Conservation (phyloP, 108 stramenopile species). For the Fistulifera solaris region DNA sequence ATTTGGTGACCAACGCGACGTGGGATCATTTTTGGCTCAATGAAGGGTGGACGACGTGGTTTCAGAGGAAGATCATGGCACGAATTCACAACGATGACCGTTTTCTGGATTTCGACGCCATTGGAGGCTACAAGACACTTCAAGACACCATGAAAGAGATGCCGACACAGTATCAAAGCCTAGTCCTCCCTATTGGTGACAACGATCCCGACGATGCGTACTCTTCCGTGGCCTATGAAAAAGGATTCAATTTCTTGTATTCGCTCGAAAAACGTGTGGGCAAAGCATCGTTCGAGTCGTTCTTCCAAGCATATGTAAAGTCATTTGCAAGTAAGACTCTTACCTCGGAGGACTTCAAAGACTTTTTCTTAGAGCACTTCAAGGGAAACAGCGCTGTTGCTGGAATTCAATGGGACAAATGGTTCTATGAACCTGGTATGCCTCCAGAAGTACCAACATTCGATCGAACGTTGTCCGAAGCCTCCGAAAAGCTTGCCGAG, state of each 20-base stretch:
- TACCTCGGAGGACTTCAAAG: conserved; percentile 67
- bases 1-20: conserved; percentile 65
- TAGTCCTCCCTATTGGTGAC: conserved; percentile 77
- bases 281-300: conserved; percentile 57
- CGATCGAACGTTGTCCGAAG: conserved; percentile 65
- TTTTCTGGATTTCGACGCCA: conserved; percentile 82
- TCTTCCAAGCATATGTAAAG: conserved; percentile 82
- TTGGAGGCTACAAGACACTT: conserved; percentile 63
- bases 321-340: conserved; percentile 66
- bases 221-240: conserved; percentile 78
- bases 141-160: conserved; percentile 38
- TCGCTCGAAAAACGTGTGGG: conserved; percentile 85
- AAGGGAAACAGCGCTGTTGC: conserved; percentile 12
- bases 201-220: conserved; percentile 96
- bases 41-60: conserved; percentile 97
- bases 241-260: conserved; percentile 79
- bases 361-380: conserved; percentile 66
- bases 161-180: conserved; percentile 53
- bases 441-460: conserved; percentile 59
- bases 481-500: conserved; percentile 57
- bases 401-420: conserved; percentile 74
- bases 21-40: conserved; percentile 93
- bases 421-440: conserved; percentile 82
- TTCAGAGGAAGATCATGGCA: conserved; percentile 95
- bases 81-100: conserved; percentile 40